Evolutionary conservation across 768 basidiomycete genomes (phyloP), one percentile per base, ranked within the genome.

Genomic region (Tephrocybe sp.): DNA sequence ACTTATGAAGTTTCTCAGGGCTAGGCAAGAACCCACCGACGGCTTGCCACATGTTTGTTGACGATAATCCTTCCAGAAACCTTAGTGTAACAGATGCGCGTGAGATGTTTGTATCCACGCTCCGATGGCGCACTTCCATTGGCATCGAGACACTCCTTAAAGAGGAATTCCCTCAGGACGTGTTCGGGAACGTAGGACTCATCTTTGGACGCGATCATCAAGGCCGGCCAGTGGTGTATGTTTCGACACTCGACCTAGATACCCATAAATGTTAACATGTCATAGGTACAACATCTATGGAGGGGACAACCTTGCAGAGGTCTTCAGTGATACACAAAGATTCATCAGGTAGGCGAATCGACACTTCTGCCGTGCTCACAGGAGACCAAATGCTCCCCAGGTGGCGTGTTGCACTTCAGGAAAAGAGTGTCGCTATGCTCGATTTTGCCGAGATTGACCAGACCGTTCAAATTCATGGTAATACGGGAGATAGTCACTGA

Each of bases 371-470:
- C 4, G 3, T 14, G 12, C 28, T 10, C n/a, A 30, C 25, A 15
- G 3, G 28, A 42, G 34, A 42, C 44, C 37, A 36, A 34, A 21
- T 57, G 58, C 45, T 55, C 55, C 39, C 12, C 50, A 88, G 88
- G 43, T 93, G 90, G 90, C 83, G 90, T 36, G 79, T 93, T 40
- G 80, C 80, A 24, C 75, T 91, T 45, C 89, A 90, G 80, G 90
- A 93, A 64, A 71, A 77, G 61, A 78, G 78, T 49, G 73, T 90
- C 36, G 61, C 71, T 17, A 61, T 75, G 18, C 74, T 93, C 46
- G 85, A 93, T 64, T 92, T 93, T 58, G 78, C 75, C 52, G 84
- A 75, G n/a, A 69, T 83, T 15, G 89, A 90, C 61, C 83, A 86
- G 62, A 82, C 79, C 65, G 63, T 90, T 18, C 87, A 90, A 68